Conservation (phyloP, 306 rosid genomes). For the Vigna nakashimae region DNA sequence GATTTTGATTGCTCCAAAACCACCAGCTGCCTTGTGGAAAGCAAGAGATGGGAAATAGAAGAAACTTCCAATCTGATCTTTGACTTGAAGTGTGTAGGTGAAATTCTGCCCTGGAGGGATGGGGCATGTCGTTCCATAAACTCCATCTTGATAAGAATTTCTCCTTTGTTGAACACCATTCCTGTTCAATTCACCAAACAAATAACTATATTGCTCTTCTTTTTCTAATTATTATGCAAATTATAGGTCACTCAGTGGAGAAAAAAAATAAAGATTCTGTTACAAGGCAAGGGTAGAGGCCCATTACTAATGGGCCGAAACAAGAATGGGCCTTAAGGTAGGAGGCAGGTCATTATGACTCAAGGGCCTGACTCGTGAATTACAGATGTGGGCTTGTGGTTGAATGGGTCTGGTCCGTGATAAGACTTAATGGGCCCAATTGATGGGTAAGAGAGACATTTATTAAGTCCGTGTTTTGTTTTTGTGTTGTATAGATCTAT, state of each 20-base stretch:
- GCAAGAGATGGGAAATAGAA: constrained; percentile 90
- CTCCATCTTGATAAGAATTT: constrained; percentile 86
- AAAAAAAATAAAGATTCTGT: not conserved
- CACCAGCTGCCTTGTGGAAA: constrained; percentile 93
- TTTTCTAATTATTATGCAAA: not conserved
- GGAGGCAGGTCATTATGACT: not conserved
- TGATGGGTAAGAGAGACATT: constrained; percentile 21
- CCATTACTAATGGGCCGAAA: not conserved
- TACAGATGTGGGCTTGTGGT: constrained; percentile 27
- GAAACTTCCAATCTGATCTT: constrained; percentile 90
- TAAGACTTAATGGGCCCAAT: constrained; percentile 23
- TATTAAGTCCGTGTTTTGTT: constrained; percentile 35
- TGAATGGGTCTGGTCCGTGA: constrained; percentile 44
- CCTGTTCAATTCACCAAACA: constrained; percentile 50
- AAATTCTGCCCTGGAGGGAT: constrained; percentile 91
- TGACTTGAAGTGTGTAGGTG: constrained; percentile 86
- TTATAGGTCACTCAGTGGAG: not conserved
- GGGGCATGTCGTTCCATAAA: constrained; percentile 87
- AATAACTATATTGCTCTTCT: too few relatives aligned
- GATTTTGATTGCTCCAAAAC: constrained; percentile 75
- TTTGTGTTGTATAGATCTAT: too few relatives aligned
- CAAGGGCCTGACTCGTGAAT: not conserved
- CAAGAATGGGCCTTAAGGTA: constrained; percentile 1
- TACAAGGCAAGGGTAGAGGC: not conserved
- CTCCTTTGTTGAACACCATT: constrained; percentile 89